Conservation (phyloP, 495 filamentous ascomycete species). For the Echria macrotheca region DNA sequence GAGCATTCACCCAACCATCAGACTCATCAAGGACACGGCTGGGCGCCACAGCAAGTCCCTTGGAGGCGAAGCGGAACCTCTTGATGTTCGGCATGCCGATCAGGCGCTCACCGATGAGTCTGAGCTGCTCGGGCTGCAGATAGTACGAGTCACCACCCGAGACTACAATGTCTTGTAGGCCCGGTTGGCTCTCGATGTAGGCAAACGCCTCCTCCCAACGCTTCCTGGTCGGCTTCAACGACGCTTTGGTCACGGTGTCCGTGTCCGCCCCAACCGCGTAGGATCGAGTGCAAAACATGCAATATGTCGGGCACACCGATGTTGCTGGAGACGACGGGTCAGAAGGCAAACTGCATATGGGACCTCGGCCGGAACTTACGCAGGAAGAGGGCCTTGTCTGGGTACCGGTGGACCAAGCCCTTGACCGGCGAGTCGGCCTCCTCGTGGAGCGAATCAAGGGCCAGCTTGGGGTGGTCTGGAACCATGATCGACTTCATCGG, state of each 20-base stretch:
- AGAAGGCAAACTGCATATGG: background rate
- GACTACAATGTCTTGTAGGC: slow-evolving; percentile 49
- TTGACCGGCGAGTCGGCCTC: slow-evolving; percentile 40
- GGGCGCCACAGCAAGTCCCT: slow-evolving; percentile 51
- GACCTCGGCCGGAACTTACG: slow-evolving; percentile 31
- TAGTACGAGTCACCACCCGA: slow-evolving; percentile 56
- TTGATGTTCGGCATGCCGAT: slow-evolving; percentile 38
- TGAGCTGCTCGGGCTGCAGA: slow-evolving; percentile 31
- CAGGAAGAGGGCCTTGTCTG: slow-evolving; percentile 54
- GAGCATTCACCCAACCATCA: slow-evolving; percentile 47
- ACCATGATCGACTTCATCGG: slow-evolving; percentile 45
- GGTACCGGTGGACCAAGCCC: slow-evolving; percentile 53
- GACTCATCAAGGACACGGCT: slow-evolving; percentile 42
- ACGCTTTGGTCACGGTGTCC: slow-evolving; percentile 42
- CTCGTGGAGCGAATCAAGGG: slow-evolving; percentile 46
- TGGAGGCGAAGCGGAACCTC: slow-evolving; percentile 52
- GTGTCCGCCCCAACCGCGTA: slow-evolving; percentile 51
- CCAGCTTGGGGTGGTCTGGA: slow-evolving; percentile 41
- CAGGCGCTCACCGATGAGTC: slow-evolving; percentile 35
- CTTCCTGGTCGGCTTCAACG: slow-evolving; percentile 34
- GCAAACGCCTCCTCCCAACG: slow-evolving; percentile 44
- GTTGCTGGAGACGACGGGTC: slow-evolving; percentile 32
- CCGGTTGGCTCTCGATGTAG: slow-evolving; percentile 46
- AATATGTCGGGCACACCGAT: slow-evolving; percentile 55
- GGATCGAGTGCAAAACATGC: slow-evolving; percentile 54